A percentile compares a stretch with the other conserved stretches of the same genome.
phyloP scores from a whole-genome alignment of 495 filamentous ascomycete species.

The Neurospora sublineolata region DNA sequence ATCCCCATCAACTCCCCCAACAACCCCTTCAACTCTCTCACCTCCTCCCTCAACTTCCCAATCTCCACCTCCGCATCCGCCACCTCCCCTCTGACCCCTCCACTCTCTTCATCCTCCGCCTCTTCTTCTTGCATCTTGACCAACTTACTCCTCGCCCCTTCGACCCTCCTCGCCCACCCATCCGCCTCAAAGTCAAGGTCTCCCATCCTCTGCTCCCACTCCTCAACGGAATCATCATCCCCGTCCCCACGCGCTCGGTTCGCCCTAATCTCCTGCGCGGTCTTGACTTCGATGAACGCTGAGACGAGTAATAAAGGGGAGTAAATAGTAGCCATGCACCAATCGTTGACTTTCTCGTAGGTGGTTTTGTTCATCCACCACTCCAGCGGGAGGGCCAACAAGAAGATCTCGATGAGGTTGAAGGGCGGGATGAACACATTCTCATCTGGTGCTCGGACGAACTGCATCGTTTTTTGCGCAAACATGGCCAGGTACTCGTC shows the following conservation, averaged over 20 bases:
- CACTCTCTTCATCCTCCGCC: not conserved
- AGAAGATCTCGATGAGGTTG: conserved; percentile 83
- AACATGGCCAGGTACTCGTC: conserved; percentile 92
- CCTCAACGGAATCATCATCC: conserved; percentile 81
- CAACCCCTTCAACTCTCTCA: conserved; percentile 55
- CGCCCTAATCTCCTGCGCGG: conserved; percentile 52
- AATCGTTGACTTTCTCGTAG: conserved; percentile 75
- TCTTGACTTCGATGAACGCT: conserved; percentile 63
- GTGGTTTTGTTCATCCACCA: conserved; percentile 71
- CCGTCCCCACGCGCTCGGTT: conserved; percentile 73
- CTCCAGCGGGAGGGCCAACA: conserved; percentile 71
- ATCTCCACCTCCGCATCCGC: conserved; percentile 61
- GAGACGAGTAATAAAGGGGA: conserved; percentile 68
- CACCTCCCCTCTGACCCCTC: conserved; percentile 29
- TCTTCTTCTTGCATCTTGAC: not conserved
- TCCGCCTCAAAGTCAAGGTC: conserved; percentile 68
- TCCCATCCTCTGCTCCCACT: conserved; percentile 77
- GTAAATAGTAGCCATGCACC: conserved; percentile 79
- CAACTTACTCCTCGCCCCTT: conserved; percentile 63
- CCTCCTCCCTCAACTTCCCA: conserved; percentile 52
- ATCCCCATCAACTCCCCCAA: conserved; percentile 49
- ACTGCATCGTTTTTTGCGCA: conserved; percentile 86
- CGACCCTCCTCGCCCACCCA: conserved; percentile 68
- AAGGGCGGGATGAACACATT: conserved; percentile 96
- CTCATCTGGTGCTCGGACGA: conserved; percentile 91